Evolutionary conservation across 148 eudicot genomes (phyloP), one percentile per base, ranked within the genome.

Genomic region (Spergularia bocconei): DNA sequence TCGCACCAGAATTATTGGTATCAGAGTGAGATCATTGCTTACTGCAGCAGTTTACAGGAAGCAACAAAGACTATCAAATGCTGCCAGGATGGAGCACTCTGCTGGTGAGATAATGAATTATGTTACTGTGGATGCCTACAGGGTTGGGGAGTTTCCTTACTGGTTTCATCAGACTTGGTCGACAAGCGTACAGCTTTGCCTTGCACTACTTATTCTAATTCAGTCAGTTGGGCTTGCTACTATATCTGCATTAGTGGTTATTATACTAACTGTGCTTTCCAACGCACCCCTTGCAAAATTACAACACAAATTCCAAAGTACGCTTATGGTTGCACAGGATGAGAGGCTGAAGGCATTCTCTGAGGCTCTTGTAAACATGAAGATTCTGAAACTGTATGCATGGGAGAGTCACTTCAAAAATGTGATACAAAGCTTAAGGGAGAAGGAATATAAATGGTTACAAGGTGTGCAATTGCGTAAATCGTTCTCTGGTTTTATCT

Each of bases 101-200:
- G 85, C 85, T 60, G 96, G 96, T 39, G 91, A 90, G 73, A 92
- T 90, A 77, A 88, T 86, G 86, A 92, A 86, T 83, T 92, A 92
- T 80, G 92, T 84, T 11, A 83, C 84, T 3, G 89, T 87, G 10
- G 97, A 92, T 78, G 91, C 92, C 25, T 90, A 88, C 63, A 76
- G 97, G 47, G 86, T 92, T 38, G 96, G 96, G 20, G 98, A 92
- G 63, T 87, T 92, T 52, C 96, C 98, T 13, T 88, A 77, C 62
- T 92, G 92, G 91, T 86, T 88, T 73, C 97, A 92, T 69, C 96
- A 84, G 57, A 79, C 82, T 15, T 91, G 92, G 96, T 88, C 91
- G 2, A 87, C 96, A 10, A 82, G 78, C 75, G 75, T 91, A 58
- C 96, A 88, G 73, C 89, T 91, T 59, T 76, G 83, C 62, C 55